Conservation (phyloP, 2,329 filamentous ascomycete species). For the Cercospora canescens region DNA sequence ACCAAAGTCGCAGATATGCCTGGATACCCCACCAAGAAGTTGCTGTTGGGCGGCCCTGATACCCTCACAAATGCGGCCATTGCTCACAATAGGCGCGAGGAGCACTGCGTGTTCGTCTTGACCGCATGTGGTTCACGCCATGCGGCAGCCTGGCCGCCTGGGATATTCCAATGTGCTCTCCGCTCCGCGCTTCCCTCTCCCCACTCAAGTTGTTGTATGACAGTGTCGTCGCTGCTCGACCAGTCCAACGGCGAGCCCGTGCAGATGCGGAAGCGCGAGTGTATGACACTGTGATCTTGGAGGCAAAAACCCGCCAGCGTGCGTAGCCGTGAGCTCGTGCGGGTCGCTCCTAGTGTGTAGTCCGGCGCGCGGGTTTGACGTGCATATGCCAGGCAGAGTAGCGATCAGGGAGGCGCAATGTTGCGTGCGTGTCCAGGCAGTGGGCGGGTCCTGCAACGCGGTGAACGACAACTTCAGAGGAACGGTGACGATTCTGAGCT, state of each 20-base stretch:
- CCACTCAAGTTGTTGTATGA: not conserved
- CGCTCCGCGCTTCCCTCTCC: not conserved
- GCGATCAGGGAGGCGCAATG: not conserved
- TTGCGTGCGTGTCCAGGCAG: not conserved
- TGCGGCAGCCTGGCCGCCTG: conserved; percentile 17
- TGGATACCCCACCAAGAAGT: conserved; percentile 94
- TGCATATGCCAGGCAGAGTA: conserved; percentile 1
- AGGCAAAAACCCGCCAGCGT: not conserved
- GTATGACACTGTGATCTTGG: not conserved
- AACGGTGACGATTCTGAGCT: not conserved
- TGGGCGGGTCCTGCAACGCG: conserved; percentile 6
- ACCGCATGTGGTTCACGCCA: conserved; percentile 22
- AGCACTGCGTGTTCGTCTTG: conserved; percentile 16
- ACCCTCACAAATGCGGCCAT: conserved; percentile 84
- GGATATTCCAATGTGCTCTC: not conserved
- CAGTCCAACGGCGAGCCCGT: not conserved
- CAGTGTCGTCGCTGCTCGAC: conserved; percentile 4
- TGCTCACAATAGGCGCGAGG: conserved; percentile 15
- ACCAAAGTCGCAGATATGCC: conserved; percentile 97
- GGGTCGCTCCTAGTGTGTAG: not conserved
- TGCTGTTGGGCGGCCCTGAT: conserved; percentile 94
- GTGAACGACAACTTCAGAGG: not conserved
- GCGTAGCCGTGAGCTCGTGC: not conserved
- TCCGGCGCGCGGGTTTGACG: conserved; percentile 1
- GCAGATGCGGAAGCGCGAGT: not conserved